phyloP scores from a whole-genome alignment of 495 filamentous ascomycete genomes.

The Letharia lupina region DNA sequence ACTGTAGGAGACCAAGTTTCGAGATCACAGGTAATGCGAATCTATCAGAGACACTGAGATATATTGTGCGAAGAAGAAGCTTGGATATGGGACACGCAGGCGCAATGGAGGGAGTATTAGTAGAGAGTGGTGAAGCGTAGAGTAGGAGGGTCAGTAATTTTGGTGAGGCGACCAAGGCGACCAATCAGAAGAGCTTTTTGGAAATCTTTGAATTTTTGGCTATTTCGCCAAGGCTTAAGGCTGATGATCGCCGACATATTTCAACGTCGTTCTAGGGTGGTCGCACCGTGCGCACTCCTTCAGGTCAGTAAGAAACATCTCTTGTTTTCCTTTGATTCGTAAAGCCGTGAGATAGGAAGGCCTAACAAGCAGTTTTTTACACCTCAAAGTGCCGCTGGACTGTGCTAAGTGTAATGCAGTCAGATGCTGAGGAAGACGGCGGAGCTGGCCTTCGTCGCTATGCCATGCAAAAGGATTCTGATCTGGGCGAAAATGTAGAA shows the following conservation, averaged over 20 bases:
- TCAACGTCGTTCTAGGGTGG: too few relatives aligned
- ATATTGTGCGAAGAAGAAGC: neutral
- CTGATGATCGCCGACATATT: neutral
- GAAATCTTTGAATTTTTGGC: neutral
- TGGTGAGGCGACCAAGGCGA: slow-evolving; percentile 5
- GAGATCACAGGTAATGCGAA: slow-evolving; percentile 3
- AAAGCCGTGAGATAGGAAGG: neutral
- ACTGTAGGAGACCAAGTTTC: slow-evolving; percentile 7
- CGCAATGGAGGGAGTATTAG: neutral
- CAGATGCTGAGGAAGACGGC: slow-evolving; percentile 8
- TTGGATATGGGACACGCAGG: slow-evolving; percentile 2
- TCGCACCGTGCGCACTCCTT: neutral
- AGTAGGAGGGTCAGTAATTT: neutral
- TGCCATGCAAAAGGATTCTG: neutral
- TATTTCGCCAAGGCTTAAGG: neutral
- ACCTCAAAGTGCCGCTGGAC: neutral
- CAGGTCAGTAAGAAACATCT: neutral
- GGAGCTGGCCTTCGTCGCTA: slow-evolving; percentile 1
- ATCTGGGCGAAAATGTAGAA: neutral
- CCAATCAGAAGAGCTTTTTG: neutral
- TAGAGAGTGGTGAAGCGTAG: neutral
- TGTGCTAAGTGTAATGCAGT: slow-evolving; percentile 1
- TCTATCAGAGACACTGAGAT: slow-evolving; percentile 4
- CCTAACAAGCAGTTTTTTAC: neutral
- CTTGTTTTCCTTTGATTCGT: neutral